Evolutionary conservation across 768 basidiomycete genomes (phyloP).

Genomic region (Boletales sp.): DNA sequence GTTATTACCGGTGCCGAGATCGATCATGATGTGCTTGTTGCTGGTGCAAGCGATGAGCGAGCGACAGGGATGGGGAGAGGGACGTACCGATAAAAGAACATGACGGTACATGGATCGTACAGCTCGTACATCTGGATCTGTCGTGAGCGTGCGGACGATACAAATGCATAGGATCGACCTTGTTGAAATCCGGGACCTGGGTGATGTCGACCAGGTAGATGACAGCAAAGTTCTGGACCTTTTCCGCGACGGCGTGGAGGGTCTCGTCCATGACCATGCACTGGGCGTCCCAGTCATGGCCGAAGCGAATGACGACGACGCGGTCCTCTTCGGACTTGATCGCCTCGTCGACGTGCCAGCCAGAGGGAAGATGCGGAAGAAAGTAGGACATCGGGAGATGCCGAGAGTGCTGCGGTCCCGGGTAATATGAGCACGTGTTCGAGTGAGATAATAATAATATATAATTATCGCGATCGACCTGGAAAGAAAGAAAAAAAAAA

Average conservation of each 20-base stretch:
- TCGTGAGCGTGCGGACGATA: not conserved
- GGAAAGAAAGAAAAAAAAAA: too few relatives aligned
- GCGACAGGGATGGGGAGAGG: not conserved
- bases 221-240: conserved; percentile 98
- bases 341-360: conserved; percentile 99
- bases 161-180: conserved; percentile 43
- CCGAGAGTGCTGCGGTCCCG: too few relatives aligned
- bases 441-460: not conserved
- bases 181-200: conserved; percentile 97
- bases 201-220: conserved; percentile 96
- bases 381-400: conserved; percentile 72
- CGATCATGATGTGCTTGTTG: conserved; percentile 99
- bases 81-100: conserved; percentile 95
- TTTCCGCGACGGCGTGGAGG: conserved; percentile 86
- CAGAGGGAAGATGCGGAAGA: conserved; percentile 82
- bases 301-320: conserved; percentile 91
- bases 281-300: conserved; percentile 88
- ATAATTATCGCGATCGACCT: not conserved
- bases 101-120: conserved; percentile 95
- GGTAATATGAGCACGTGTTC: too few relatives aligned
- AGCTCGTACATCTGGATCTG: conserved; percentile 91
- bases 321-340: conserved; percentile 98
- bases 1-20: conserved; percentile 98
- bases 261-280: conserved; percentile 99
- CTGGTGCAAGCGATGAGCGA: conserved; percentile 36